Evolutionary conservation across 2,329 filamentous ascomycete species (phyloP).

Genomic region (Clarireedia paspali): DNA sequence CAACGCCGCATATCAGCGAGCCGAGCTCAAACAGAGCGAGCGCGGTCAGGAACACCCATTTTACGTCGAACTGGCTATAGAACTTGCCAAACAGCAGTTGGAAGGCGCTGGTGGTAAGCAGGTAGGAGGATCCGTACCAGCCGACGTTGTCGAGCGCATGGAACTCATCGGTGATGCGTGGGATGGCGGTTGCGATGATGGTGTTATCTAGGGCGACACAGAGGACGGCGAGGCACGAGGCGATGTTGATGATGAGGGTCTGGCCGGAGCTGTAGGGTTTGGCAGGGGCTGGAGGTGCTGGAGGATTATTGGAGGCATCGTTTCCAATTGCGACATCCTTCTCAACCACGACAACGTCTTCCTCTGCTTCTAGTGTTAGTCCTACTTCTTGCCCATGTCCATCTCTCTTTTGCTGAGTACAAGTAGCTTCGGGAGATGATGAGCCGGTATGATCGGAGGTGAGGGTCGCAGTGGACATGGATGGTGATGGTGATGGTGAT

Average conservation of each 20-base stretch:
- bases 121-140: slow-evolving; percentile 18
- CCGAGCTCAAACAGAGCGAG: neutral
- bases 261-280: neutral
- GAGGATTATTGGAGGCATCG: too few relatives aligned
- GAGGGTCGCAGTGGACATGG: too few relatives aligned
- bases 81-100: neutral
- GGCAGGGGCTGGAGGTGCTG: too few relatives aligned
- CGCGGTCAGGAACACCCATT: neutral
- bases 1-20: neutral
- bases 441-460: too few relatives aligned
- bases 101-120: neutral
- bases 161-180: slow-evolving; percentile 34
- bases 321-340: too few relatives aligned
- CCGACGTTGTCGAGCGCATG: slow-evolving; percentile 33
- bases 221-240: neutral
- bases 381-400: too few relatives aligned
- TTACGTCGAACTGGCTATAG: neutral
- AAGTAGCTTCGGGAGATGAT: too few relatives aligned
- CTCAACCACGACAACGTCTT: too few relatives aligned
- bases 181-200: slow-evolving; percentile 32
- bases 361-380: too few relatives aligned
- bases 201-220: slow-evolving; percentile 27
- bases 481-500: too few relatives aligned
- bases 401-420: too few relatives aligned
- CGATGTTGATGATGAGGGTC: neutral